These are phyloP conservation scores for Nicotiana sylvestris DNA, from an alignment of 257 asterid species.

Conservation along the genomic window DNA sequence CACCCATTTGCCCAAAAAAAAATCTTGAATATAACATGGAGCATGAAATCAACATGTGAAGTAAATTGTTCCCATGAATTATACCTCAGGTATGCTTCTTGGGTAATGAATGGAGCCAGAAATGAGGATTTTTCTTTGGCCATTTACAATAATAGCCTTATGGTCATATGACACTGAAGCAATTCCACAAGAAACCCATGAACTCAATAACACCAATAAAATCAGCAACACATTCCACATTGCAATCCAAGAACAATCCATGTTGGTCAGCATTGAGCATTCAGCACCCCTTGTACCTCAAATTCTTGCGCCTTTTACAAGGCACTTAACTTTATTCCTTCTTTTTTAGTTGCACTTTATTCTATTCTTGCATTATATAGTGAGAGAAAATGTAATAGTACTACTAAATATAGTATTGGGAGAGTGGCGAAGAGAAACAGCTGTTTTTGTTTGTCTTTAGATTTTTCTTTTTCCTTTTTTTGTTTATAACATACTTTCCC, in stretches of 20 bases:
- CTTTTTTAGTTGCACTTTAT: slow-evolving; percentile 30
- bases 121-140: slow-evolving; percentile 61
- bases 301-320: slow-evolving; percentile 13
- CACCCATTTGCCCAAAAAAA: too few relatives aligned
- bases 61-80: slow-evolving; percentile 8
- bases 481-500: background rate
- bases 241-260: slow-evolving; percentile 14
- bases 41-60: background rate
- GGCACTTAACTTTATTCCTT: slow-evolving; percentile 12
- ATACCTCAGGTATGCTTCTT: slow-evolving; percentile 93
- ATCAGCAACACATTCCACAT: slow-evolving; percentile 19
- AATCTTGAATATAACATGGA: background rate
- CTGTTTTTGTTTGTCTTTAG: slow-evolving; percentile 1
- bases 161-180: slow-evolving; percentile 70
- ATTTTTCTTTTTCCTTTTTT: background rate
- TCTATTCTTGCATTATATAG: slow-evolving; percentile 18
- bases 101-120: slow-evolving; percentile 97
- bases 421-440: slow-evolving; percentile 7
- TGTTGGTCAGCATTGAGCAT: background rate
- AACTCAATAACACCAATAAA: slow-evolving; percentile 23
- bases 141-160: slow-evolving; percentile 62
- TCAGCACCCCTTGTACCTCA: background rate
- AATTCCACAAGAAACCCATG: slow-evolving; percentile 20
- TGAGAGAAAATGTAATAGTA: background rate
- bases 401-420: background rate